Evolutionary conservation across 2,329 filamentous ascomycete species (phyloP), one percentile per base, ranked within the genome.

Genomic region (Ramichloridium luteum): DNA sequence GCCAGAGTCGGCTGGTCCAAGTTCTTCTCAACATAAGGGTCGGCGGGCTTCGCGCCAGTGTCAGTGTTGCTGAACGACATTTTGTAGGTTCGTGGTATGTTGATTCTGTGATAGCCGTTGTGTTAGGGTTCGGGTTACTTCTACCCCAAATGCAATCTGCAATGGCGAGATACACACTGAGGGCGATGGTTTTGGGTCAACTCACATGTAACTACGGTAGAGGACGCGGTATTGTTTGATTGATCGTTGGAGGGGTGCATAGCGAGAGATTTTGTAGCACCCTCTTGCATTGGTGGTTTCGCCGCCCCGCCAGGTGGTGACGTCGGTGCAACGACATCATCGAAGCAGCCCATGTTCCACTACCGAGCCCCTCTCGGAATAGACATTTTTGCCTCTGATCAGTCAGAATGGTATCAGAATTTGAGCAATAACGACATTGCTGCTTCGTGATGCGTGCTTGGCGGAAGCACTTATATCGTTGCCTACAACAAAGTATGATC

Each of bases 11-110:
- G 62, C 27, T 93, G 83, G 48, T 84, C 69, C 36, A 74, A 64
- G 60, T 81, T 85, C 59, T 77, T 72, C 38, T 80, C 74, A 52
- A 74, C 84, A 66, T 92, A 93, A 2, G 82, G 82, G 58, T 90
- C 80, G 65, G 65, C 72, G 25, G 72, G 62, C 59, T 78, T 73
- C 56, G 60, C 61, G 50, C 72, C 74, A 25, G 72, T 73, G 41
- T 66, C 57, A 23, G 74, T 58, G 55, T 78, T 79, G 53, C 68
- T 68, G 56, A 67, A 71, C 34, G 56, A 58, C 47, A 58, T 58
- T 11, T 40, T 55, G 36, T 29, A 17, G 23, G 30, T 36, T 27
- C 39, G 35, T n/a, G 32, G 23, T 20, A 30, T 34, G 28, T 34
- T 30, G 16, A 20, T 26, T 30, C 30, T 30, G 6, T 23, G 28